Conservation (phyloP, 805 yeast genomes). For the Candida broadrunensis region DNA sequence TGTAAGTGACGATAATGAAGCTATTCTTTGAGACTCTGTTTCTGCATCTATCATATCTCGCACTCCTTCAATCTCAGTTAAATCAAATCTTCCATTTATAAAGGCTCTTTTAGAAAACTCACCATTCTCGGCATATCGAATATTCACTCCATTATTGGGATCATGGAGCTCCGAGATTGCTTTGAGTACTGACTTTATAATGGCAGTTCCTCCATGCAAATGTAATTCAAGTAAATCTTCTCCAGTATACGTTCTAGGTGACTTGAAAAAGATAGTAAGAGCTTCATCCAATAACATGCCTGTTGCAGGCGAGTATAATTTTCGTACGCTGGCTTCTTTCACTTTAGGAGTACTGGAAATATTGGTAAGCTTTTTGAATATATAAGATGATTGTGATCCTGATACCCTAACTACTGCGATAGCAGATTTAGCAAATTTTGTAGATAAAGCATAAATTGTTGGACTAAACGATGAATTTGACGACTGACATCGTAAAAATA, state of each 20-base stretch:
- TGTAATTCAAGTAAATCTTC: slow-evolving; percentile 90
- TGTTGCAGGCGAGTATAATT: slow-evolving; percentile 44
- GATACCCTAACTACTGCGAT: slow-evolving; percentile 82
- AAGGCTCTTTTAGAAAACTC: slow-evolving; percentile 90
- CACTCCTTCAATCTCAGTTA: slow-evolving; percentile 89
- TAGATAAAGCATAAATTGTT: slow-evolving; percentile 89
- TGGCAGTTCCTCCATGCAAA: slow-evolving; percentile 90
- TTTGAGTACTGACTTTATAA: slow-evolving; percentile 61
- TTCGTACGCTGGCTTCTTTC: slow-evolving; percentile 56
- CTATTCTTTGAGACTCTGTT: slow-evolving; percentile 80
- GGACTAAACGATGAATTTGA: slow-evolving; percentile 40
- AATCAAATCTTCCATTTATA: slow-evolving; percentile 75
- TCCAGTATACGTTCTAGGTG: slow-evolving; percentile 86
- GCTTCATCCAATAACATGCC: slow-evolving; percentile 69
- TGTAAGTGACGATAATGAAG: slow-evolving; percentile 69
- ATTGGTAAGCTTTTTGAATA: slow-evolving; percentile 48
- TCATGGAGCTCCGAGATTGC: slow-evolving; percentile 58
- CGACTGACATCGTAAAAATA: too few relatives aligned
- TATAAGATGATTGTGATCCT: slow-evolving; percentile 57
- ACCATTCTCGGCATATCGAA: slow-evolving; percentile 88
- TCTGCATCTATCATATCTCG: slow-evolving; percentile 89
- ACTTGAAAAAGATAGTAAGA: slow-evolving; percentile 60
- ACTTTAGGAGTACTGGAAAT: slow-evolving; percentile 38
- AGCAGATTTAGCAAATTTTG: slow-evolving; percentile 79
- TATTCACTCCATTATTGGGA: slow-evolving; percentile 32